Conservation (phyloP, 305 asterid species). For the Fraxinus xanthoxyloides region DNA sequence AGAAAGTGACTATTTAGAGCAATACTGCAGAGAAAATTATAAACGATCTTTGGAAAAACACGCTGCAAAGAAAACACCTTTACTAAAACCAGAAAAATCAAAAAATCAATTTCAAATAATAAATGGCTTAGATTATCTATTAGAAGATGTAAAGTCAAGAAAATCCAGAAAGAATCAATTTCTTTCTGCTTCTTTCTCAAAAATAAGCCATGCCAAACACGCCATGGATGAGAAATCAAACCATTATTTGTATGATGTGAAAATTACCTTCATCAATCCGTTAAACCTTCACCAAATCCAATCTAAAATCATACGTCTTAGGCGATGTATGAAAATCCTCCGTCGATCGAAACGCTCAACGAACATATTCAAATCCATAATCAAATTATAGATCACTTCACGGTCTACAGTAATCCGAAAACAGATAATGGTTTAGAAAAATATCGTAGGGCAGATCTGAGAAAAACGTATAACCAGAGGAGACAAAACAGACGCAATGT, state of each 20-base stretch:
- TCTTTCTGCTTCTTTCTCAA: not conserved
- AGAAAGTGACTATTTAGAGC: not conserved
- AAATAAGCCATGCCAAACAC: not conserved
- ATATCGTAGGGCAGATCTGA: constrained; percentile 2
- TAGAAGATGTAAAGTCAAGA: not conserved
- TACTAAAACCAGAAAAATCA: not conserved
- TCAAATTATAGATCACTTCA: constrained; percentile 32
- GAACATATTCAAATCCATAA: constrained; percentile 24
- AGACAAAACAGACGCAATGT: not conserved
- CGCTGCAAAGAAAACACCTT: not conserved
- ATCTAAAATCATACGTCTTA: not conserved
- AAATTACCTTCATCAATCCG: not conserved
- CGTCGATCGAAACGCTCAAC: not conserved
- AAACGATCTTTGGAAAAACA: not conserved
- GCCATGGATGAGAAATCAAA: not conserved
- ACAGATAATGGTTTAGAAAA: not conserved
- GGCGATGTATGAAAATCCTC: not conserved
- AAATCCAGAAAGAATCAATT: not conserved
- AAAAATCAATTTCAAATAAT: not conserved
- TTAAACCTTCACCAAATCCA: not conserved
- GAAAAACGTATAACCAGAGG: not conserved
- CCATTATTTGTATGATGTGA: not conserved
- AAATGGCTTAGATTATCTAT: not conserved
- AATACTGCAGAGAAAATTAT: not conserved
- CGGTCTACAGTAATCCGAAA: constrained; percentile 18